Percentiles rank a stretch among this genome's conserved stretches.
Evolutionary conservation across 1,139 yeast species (phyloP).

Genomic region (Williopsis jadinii): DNA sequence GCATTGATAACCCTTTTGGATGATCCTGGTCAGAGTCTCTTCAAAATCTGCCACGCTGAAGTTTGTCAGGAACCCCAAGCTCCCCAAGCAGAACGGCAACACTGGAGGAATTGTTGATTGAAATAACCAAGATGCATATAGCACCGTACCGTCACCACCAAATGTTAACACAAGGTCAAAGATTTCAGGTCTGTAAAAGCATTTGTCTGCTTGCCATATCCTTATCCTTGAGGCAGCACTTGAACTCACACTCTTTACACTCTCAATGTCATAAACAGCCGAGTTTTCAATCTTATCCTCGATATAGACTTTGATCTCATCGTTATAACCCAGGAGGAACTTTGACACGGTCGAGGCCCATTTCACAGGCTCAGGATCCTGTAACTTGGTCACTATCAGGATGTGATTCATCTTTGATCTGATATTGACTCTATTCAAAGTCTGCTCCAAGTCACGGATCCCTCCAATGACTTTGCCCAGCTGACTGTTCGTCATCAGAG

Average conservation of each 20-base stretch:
- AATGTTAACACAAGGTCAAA: constrained; percentile 58
- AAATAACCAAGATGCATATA: constrained; percentile 54
- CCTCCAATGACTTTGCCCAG: constrained; percentile 19
- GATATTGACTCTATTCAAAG: constrained; percentile 46
- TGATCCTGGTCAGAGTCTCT: constrained; percentile 46
- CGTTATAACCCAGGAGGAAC: constrained; percentile 42
- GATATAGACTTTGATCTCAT: constrained; percentile 41
- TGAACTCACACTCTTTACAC: constrained; percentile 18
- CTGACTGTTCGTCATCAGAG: constrained; percentile 21
- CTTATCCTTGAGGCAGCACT: constrained; percentile 33
- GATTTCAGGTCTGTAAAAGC: constrained; percentile 37
- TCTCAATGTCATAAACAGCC: constrained; percentile 35
- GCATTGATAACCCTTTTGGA: constrained; percentile 57
- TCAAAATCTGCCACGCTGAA: constrained; percentile 55
- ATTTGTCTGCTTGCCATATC: constrained; percentile 53
- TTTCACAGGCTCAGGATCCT: constrained; percentile 50
- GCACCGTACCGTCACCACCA: constrained; percentile 90
- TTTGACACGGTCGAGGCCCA: constrained; percentile 51
- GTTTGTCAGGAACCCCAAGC: constrained; percentile 77
- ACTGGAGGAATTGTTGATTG: constrained; percentile 80
- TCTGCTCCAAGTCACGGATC: constrained; percentile 45
- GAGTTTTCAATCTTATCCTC: constrained; percentile 43
- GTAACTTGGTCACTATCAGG: constrained; percentile 63
- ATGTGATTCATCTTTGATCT: constrained; percentile 53
- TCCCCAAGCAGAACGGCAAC: constrained; percentile 73